Evolutionary conservation across 2,329 filamentous ascomycete species (phyloP).

Genomic region (Exserohilum turcica): DNA sequence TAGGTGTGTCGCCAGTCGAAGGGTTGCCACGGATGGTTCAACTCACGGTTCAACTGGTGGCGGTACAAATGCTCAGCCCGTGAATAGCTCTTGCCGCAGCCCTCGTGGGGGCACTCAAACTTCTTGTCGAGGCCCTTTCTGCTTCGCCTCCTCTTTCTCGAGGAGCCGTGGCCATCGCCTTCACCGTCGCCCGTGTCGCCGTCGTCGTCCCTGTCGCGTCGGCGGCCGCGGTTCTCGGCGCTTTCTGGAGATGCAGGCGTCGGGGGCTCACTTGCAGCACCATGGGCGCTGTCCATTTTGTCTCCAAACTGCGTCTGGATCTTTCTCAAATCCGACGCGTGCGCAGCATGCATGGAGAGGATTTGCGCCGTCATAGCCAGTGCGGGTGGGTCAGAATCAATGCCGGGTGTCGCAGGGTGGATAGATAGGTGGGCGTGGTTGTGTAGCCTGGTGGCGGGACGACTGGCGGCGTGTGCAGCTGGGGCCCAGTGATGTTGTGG

Average conservation of each 20-base stretch:
- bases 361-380: conserved; percentile 48
- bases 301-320: conserved; percentile 41
- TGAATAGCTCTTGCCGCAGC: conserved; percentile 95
- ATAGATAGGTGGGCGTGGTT: conserved; percentile 20
- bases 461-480: conserved; percentile 26
- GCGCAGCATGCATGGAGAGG: conserved; percentile 46
- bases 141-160: conserved; percentile 68
- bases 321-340: conserved; percentile 44
- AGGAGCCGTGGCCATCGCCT: conserved; percentile 38
- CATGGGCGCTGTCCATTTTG: conserved; percentile 41
- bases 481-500: conserved; percentile 12
- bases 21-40: neutral
- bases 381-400: conserved; percentile 9
- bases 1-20: neutral
- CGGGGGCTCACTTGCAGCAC: conserved; percentile 35
- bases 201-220: conserved; percentile 44
- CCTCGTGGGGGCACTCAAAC: conserved; percentile 74
- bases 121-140: conserved; percentile 79
- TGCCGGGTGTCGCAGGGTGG: conserved; percentile 14
- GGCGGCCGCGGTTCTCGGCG: conserved; percentile 45
- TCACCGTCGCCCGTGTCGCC: conserved; percentile 36
- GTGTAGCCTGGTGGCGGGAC: conserved; percentile 25
- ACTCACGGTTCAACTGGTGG: conserved; percentile 90
- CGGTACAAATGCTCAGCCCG: conserved; percentile 95
- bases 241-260: conserved; percentile 43